Percentiles rank a stretch among this genome's conserved stretches.
phyloP scores from a whole-genome alignment of 306 rosid genomes.

The Gillenia trifoliata region DNA sequence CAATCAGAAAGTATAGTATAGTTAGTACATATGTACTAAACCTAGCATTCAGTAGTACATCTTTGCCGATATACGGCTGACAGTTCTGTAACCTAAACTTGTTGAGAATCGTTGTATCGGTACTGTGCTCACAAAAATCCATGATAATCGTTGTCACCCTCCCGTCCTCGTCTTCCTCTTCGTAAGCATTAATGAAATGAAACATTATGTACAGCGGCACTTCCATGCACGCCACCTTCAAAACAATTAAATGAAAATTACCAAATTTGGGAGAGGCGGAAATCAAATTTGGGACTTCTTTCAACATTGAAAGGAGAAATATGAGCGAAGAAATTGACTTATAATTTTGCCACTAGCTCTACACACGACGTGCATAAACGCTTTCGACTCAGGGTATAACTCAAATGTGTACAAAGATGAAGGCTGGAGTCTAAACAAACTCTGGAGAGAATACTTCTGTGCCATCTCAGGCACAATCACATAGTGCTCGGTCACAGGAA shows the following conservation, averaged over 20 bases:
- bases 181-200: slow-evolving; percentile 90
- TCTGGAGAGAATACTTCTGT: slow-evolving; percentile 66
- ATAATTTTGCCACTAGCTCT: slow-evolving; percentile 67
- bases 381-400: slow-evolving; percentile 80
- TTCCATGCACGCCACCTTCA: slow-evolving; percentile 76
- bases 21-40: no score
- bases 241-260: background rate
- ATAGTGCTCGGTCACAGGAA: slow-evolving; percentile 72
- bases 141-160: slow-evolving; percentile 59
- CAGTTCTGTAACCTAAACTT: slow-evolving; percentile 63
- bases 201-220: slow-evolving; percentile 74
- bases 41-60: slow-evolving; percentile 87
- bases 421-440: slow-evolving; percentile 77
- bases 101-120: slow-evolving; percentile 55
- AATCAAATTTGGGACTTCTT: background rate
- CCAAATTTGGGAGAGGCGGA: background rate
- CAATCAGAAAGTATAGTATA: no score
- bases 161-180: slow-evolving; percentile 77
- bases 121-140: slow-evolving; percentile 82
- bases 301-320: no score
- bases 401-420: slow-evolving; percentile 78
- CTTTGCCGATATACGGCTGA: slow-evolving; percentile 43
- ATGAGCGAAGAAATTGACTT: slow-evolving; percentile 7
- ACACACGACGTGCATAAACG: slow-evolving; percentile 73
- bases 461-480: slow-evolving; percentile 83